Evolutionary conservation across 371 early-diverging fungal genomes (phyloP).

Genomic region (Mucor plumbeus): DNA sequence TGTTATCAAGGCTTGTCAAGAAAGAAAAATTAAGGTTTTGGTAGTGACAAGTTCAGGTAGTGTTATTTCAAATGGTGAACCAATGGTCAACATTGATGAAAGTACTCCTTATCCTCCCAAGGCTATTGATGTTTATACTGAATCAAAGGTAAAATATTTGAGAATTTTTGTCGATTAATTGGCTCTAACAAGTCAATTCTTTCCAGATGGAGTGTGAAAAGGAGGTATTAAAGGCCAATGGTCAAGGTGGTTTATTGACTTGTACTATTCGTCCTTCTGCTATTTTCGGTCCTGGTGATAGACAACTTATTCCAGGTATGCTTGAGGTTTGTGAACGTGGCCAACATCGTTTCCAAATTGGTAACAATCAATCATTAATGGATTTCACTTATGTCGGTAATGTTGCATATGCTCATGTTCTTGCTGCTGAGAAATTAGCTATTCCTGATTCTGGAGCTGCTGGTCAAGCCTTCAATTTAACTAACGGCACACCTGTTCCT

Average conservation of each 20-base stretch:
- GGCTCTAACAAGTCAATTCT: background rate
- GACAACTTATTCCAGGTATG: constrained; percentile 81
- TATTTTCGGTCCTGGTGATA: constrained; percentile 93
- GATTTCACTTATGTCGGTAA: constrained; percentile 96
- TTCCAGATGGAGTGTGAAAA: constrained; percentile 78
- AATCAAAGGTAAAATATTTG: constrained; percentile 77
- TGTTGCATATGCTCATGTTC: constrained; percentile 87
- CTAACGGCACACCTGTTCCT: constrained; percentile 91
- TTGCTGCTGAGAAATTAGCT: constrained; percentile 82
- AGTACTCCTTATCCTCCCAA: constrained; percentile 69
- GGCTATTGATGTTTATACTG: constrained; percentile 90
- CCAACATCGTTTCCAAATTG: constrained; percentile 80
- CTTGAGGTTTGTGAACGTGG: constrained; percentile 77
- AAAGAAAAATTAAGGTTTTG: constrained; percentile 69
- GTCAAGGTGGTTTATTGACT: constrained; percentile 70
- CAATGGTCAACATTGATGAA: constrained; percentile 85
- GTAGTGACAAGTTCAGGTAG: constrained; percentile 90
- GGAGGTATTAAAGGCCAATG: constrained; percentile 82
- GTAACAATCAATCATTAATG: constrained; percentile 84
- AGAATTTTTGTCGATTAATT: background rate
- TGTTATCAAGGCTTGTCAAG: constrained; percentile 81
- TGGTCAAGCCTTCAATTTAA: constrained; percentile 87
- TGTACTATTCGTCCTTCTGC: constrained; percentile 88
- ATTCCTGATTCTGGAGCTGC: constrained; percentile 46
- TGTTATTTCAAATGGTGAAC: constrained; percentile 84